Evolutionary conservation across 768 basidiomycete species (phyloP), one percentile per base, ranked within the genome.

Genomic region (Kwoniella dejecticola): DNA sequence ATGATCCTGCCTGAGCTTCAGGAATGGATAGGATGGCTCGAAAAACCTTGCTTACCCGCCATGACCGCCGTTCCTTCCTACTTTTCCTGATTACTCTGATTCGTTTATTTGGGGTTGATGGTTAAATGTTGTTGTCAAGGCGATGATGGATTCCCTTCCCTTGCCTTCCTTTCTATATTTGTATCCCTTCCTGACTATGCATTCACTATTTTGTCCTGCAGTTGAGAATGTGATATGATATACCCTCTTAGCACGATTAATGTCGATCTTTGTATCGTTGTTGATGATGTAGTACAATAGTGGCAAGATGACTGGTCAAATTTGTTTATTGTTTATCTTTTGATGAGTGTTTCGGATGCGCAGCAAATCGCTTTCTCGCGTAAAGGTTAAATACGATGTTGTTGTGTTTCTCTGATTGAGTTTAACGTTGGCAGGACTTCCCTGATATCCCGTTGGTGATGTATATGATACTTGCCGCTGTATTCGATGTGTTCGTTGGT

Each of bases 291-390:
- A 23, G 23, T 8, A 47, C 24, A 23, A 13, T 47, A 10, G 46
- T 47, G 46, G 46, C 46, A 29, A 47, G 24, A 24, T 47, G 11
- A 47, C 7, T 7, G 15, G 7, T 7, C 33, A 36, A n/a, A 31
- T 30, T 15, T 50, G 48, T 50, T 50, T 50, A 50, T 50, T 50
- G 48, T 50, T 50, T 50, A 50, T 50, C 48, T 50, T 7, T 36
- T 36, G 33, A 36, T 7, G 33, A 36, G 33, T 36, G 48, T 50
- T 50, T 50, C 48, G 48, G 48, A 24, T 50, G 26, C 29, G 30
- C 30, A 17, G 30, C 30, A 17, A 23, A 24, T 47, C 23, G 21
- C 45, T 26, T 24, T 15, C 13, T 19, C 46, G 12, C 46, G 19
- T 42, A 42, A 42, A 50, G 48, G 15, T 15, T 17, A 17, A 48